These are phyloP conservation scores for Beta vulgaris DNA, from an alignment of 148 eudicot genomes.

Conservation along the genomic window DNA sequence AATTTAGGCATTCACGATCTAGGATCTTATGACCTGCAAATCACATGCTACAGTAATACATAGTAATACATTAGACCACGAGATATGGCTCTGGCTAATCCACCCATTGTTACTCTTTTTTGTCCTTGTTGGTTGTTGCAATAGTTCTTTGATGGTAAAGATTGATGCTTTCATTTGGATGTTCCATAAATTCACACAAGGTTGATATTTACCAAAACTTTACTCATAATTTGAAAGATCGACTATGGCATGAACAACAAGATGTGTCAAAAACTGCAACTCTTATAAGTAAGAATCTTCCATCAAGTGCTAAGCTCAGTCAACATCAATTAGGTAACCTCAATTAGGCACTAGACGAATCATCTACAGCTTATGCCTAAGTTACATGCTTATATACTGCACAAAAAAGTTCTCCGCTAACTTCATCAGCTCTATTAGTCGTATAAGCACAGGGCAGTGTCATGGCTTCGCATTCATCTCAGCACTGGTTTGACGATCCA, in stretches of 20 bases:
- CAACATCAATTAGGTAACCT: not conserved
- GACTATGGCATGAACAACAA: not conserved
- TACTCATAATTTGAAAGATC: not conserved
- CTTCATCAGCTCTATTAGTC: not conserved
- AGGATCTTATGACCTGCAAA: not conserved
- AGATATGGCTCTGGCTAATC: no score
- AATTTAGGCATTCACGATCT: not conserved
- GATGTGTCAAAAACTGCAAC: not conserved
- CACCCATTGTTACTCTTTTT: no score
- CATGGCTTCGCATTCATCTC: not conserved
- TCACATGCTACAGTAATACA: no score
- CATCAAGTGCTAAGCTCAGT: not conserved
- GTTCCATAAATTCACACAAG: not conserved
- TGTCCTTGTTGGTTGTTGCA: no score
- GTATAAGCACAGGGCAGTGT: not conserved
- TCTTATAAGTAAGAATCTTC: conserved; percentile 1
- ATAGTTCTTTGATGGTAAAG: no score
- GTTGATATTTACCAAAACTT: not conserved
- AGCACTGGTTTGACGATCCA: not conserved
- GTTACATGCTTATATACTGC: conserved; percentile 5
- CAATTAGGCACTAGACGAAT: not conserved
- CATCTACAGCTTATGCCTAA: conserved; percentile 13
- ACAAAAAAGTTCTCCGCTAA: not conserved
- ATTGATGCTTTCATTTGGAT: not conserved
- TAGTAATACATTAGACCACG: no score